These are phyloP conservation scores for Mollisia scopiformis DNA, from an alignment of 2,329 filamentous ascomycete species.

Conservation along the genomic window DNA sequence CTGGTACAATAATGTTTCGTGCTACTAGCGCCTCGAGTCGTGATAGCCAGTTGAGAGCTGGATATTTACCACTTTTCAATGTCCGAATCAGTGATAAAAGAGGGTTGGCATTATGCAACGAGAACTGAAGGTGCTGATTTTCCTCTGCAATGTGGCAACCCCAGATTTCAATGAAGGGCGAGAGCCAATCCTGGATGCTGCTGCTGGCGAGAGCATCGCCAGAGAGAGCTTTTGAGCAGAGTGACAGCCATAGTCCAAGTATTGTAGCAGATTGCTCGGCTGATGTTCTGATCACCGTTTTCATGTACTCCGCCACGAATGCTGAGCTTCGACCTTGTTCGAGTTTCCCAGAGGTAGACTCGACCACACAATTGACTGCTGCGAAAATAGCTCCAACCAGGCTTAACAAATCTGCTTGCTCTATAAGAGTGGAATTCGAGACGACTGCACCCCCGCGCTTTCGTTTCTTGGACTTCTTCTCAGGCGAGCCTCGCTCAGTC, in stretches of 20 bases:
- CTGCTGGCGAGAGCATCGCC: background rate
- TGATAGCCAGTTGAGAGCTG: constrained; percentile 18
- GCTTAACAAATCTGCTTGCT: background rate
- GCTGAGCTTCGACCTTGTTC: constrained; percentile 14
- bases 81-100: constrained; percentile 33
- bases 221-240: constrained; percentile 24
- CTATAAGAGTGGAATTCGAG: background rate
- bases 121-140: constrained; percentile 31
- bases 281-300: constrained; percentile 32
- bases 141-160: constrained; percentile 23
- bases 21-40: constrained; percentile 38
- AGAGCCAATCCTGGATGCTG: constrained; percentile 23
- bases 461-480: constrained; percentile 38
- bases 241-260: constrained; percentile 35
- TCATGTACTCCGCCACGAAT: constrained; percentile 37
- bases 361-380: constrained; percentile 25
- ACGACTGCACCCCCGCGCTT: constrained; percentile 33
- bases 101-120: constrained; percentile 36
- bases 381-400: constrained; percentile 28
- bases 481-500: constrained; percentile 34
- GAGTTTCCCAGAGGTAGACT: constrained; percentile 5
- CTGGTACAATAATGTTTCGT: constrained; percentile 39
- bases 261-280: constrained; percentile 34
- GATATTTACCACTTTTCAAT: constrained; percentile 4
- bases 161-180: constrained; percentile 37